Evolutionary conservation across 768 basidiomycete genomes (phyloP).

Genomic region (Boletus reticuloceps): DNA sequence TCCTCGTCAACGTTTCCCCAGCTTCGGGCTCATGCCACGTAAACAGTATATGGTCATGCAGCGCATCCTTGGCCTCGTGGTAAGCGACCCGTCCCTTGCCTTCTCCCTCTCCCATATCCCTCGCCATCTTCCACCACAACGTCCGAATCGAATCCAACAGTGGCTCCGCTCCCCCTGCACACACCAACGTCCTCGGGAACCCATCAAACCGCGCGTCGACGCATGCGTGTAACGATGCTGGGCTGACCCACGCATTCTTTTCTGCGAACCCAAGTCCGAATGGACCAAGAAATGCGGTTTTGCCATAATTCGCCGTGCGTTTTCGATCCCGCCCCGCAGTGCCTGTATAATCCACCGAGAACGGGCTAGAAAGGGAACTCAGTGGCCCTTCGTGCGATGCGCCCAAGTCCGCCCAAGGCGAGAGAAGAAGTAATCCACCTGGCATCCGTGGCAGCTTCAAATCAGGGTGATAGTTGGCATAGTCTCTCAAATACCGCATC

Average conservation of each 20-base stretch:
- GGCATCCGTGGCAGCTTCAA: slow-evolving; percentile 21
- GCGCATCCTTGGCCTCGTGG: slow-evolving; percentile 47
- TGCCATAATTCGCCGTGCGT: neutral
- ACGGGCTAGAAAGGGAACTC: slow-evolving; percentile 36
- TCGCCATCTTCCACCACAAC: slow-evolving; percentile 48
- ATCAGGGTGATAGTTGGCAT: slow-evolving; percentile 10
- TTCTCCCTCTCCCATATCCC: slow-evolving; percentile 48
- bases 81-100: slow-evolving; percentile 41
- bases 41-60: slow-evolving; percentile 55
- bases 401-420: slow-evolving; percentile 29
- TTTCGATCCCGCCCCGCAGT: neutral
- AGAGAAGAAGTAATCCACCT: slow-evolving; percentile 34
- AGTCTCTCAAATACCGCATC: slow-evolving; percentile 34
- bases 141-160: slow-evolving; percentile 53
- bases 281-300: slow-evolving; percentile 45
- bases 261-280: slow-evolving; percentile 46
- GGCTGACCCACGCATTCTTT: slow-evolving; percentile 56
- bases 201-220: slow-evolving; percentile 45
- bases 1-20: slow-evolving; percentile 43
- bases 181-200: slow-evolving; percentile 61
- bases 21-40: slow-evolving; percentile 56
- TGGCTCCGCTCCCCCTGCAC: slow-evolving; percentile 56
- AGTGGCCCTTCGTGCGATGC: slow-evolving; percentile 27
- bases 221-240: slow-evolving; percentile 45
- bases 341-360: slow-evolving; percentile 28